Evolutionary conservation across 495 filamentous ascomycete genomes (phyloP), one percentile per base, ranked within the genome.

Genomic region (Xylaria acuta): DNA sequence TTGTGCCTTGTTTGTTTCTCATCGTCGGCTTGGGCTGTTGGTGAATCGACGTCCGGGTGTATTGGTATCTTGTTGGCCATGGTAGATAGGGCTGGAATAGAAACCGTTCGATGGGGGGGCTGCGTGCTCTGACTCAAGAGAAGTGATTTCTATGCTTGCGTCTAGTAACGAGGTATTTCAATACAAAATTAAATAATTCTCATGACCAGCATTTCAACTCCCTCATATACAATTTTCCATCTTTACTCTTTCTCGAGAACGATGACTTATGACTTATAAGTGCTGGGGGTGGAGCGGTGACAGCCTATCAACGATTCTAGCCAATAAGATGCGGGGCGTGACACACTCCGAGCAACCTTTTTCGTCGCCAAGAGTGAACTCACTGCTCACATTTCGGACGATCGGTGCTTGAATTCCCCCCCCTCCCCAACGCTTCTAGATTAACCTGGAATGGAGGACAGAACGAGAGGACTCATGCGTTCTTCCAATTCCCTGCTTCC

Each of bases 251-350:
- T 14, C 14, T 67, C 34, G 3, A 18, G 49, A 40, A 14, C 25
- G 32, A 62, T 22, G 67, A 70, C 32, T 53, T 70, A 63, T 49
- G 53, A 36, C 5, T n/a, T 38, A 40, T 30, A 47, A 32, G 25
- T 22, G 40, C 22, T 34, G 27, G 8, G 9, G n/a, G 49, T 58
- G 36, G 47, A 56, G 36, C 32, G 34, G 51, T 18, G 32, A 58
- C 36, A 54, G 32, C 16, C 25, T 32, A 4, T 53, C 30, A 9
- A 51, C 11, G 34, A 43, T 62, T 54, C 38, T 64, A 38, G 22
- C 70, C 70, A 72, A 72, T 72, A 27, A 72, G 3, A 25, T 11
- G 2, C 14, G 63, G 70, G 70, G 70, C 70, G 40, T 72, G 70
- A 72, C 70, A 72, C 51, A 70, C 41, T 62, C 56, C 68, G 0